phyloP scores from a whole-genome alignment of 768 basidiomycete genomes.

The Gloeopeniophorella convolvens region DNA sequence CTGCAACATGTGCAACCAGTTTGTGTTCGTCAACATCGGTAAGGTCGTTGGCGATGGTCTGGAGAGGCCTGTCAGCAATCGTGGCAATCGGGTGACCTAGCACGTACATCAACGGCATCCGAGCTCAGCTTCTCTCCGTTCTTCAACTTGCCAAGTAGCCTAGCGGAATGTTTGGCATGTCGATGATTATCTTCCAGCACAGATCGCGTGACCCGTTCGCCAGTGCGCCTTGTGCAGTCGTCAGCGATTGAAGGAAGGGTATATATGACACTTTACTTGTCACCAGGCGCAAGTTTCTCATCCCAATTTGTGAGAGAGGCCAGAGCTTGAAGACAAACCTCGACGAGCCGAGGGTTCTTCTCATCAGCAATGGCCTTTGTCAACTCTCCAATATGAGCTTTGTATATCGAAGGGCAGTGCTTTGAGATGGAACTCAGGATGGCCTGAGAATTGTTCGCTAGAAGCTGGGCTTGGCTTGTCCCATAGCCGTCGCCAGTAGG shows the following conservation, averaged over 20 bases:
- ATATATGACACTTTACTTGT: slow-evolving; percentile 43
- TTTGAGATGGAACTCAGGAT: slow-evolving; percentile 64
- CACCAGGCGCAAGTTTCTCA: slow-evolving; percentile 46
- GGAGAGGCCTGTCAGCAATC: background rate
- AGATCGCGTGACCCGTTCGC: slow-evolving; percentile 56
- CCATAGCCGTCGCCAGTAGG: slow-evolving; percentile 29
- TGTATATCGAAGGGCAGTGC: slow-evolving; percentile 64
- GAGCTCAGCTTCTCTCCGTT: slow-evolving; percentile 44
- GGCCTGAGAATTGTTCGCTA: slow-evolving; percentile 43
- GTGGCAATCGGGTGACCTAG: background rate
- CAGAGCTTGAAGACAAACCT: slow-evolving; percentile 70
- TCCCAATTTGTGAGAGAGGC: slow-evolving; percentile 61
- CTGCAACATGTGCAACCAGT: slow-evolving; percentile 62
- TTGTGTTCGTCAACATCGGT: slow-evolving; percentile 39
- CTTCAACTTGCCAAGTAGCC: slow-evolving; percentile 48
- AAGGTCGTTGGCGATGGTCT: slow-evolving; percentile 58
- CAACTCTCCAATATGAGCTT: slow-evolving; percentile 70
- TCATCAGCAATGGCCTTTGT: slow-evolving; percentile 65
- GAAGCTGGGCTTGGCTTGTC: slow-evolving; percentile 30
- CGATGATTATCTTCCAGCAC: slow-evolving; percentile 52
- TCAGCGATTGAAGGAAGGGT: background rate
- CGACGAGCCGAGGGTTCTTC: slow-evolving; percentile 46
- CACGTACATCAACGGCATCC: slow-evolving; percentile 60
- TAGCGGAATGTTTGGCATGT: slow-evolving; percentile 82
- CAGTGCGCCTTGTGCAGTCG: slow-evolving; percentile 44